Base-by-base conservation (phyloP, 1,284 basidiomycete genomes). In the Dichomitus squalens region DNA sequence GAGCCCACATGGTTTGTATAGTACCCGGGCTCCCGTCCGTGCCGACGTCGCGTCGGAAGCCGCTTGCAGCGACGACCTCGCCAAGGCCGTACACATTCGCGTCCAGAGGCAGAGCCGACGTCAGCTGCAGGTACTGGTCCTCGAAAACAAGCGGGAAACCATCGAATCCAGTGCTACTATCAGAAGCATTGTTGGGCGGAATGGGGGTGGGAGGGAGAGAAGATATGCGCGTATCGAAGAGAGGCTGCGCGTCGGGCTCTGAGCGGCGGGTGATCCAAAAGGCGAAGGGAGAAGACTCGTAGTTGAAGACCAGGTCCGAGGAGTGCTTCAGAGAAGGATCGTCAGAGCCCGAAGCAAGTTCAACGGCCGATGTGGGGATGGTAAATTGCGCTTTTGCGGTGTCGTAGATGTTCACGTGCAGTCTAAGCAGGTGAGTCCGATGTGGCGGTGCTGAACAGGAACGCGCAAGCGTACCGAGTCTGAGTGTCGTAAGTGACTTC, bases 1-100 rank as follows among this genome's bases (percentile, higher is more conserved):
- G 79, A 7, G 82, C 81, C 87, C 90, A 91, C 72, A 85, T 77
- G 1, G 88, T 87, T 68, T 91, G 89, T 8, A 90, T 75, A 0
- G 86, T 87, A 1, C 85, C 84, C 20, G 68, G 56, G 3, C 78
- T 78, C 0, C 80, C 82, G 54, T 79, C 71, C 0, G 77, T 74
- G n/a, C 79, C 80, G 23, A 87, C 73, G 59, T 88, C 79, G n/a
- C 89, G 78, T 36, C 89, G 73, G 70, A 88, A 87, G 4, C 86
- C 86, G 62, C 84, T 85, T 63, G 80, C 83, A 2, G 87, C 79
- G 18, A 91, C 78, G 20, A 85, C 83, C 70, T 94, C 90, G 4
- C 90, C 92, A 6, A 93, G 74, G 0, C 92, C 92, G 62, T 92
- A 93, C 40, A 93, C 79, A 63, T 93, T 90, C 18, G 89, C 80